Conservation (phyloP, 352 stramenopile species). For the Phytophthora aleatoria region DNA sequence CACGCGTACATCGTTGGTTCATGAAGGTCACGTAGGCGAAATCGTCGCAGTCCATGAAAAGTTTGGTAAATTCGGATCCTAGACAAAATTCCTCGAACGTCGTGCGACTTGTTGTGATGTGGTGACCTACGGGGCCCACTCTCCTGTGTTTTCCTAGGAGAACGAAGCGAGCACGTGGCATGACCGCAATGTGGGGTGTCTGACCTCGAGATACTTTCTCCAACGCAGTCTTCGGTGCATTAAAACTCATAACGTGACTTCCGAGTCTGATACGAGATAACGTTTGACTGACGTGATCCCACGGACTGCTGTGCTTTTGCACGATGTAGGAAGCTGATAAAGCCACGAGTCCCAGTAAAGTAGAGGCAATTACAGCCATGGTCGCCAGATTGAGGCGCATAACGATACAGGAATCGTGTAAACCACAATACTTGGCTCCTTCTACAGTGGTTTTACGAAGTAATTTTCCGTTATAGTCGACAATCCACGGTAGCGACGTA, state of each 20-base stretch:
- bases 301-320: constrained; percentile 28
- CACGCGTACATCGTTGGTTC: constrained; percentile 20
- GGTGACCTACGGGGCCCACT: constrained; percentile 12
- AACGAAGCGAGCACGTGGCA: constrained; percentile 22
- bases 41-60: constrained; percentile 41
- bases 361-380: constrained; percentile 16
- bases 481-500: constrained; percentile 18
- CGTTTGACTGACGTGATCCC: constrained; percentile 6
- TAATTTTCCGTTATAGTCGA: constrained; percentile 35
- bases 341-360: constrained; percentile 12
- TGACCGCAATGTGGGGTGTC: neutral
- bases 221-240: constrained; percentile 7
- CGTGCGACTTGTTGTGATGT: constrained; percentile 20
- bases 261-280: constrained; percentile 10
- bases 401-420: constrained; percentile 37
- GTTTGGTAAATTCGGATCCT: constrained; percentile 22
- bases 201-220: constrained; percentile 11
- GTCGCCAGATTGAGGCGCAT: constrained; percentile 27
- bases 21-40: constrained; percentile 30
- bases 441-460: constrained; percentile 35
- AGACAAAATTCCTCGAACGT: constrained; percentile 39
- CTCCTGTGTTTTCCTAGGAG: constrained; percentile 13
- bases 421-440: constrained; percentile 28
- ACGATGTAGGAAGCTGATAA: constrained; percentile 21
- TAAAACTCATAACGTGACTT: constrained; percentile 5